A percentile compares a stretch with the other conserved stretches of the same genome.
These are phyloP conservation scores for Plectosphaerella sp. DNA, from an alignment of 2,329 filamentous ascomycete species.

Conservation along the genomic window DNA sequence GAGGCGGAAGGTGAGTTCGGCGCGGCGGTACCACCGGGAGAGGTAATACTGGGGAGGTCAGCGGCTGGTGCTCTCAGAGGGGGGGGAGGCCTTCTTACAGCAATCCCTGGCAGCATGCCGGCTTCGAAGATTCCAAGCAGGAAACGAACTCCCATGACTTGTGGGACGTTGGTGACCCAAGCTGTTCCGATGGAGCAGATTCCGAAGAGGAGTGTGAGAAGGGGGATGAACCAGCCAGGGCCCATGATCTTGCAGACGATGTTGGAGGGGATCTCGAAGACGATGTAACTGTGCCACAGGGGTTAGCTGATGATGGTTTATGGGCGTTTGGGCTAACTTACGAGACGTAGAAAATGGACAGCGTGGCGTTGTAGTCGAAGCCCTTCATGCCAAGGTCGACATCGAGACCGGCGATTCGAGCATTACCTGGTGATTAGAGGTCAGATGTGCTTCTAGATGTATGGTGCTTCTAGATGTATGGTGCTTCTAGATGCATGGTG, in stretches of 20 bases:
- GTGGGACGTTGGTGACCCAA: slow-evolving; percentile 25
- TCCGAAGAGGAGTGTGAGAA: slow-evolving; percentile 35
- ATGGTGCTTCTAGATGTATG: too few species aligned
- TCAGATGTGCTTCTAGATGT: neutral
- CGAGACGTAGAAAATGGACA: slow-evolving; percentile 26
- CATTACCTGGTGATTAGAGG: slow-evolving; percentile 24
- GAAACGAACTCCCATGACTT: slow-evolving; percentile 28
- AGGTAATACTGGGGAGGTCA: slow-evolving; percentile 27
- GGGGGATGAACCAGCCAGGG: slow-evolving; percentile 30
- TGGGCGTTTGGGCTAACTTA: neutral
- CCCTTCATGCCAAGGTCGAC: slow-evolving; percentile 35
- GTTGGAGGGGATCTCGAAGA: slow-evolving; percentile 40
- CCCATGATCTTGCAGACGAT: slow-evolving; percentile 37
- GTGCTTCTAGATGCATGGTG: too few species aligned
- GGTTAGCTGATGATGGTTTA: neutral
- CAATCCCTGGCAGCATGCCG: slow-evolving; percentile 28
- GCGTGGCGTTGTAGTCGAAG: slow-evolving; percentile 37
- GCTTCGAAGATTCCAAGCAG: slow-evolving; percentile 35
- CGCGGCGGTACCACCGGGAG: slow-evolving; percentile 43
- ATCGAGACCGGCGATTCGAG: slow-evolving; percentile 36
- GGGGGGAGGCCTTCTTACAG: slow-evolving; percentile 9
- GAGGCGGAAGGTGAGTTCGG: slow-evolving; percentile 42
- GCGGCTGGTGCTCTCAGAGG: too few species aligned
- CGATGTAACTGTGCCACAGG: slow-evolving; percentile 23
- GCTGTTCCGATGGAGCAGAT: slow-evolving; percentile 32